Evolutionary conservation across 2,329 filamentous ascomycete species (phyloP), one percentile per base, ranked within the genome.

Genomic region (Aspergillus sp.): DNA sequence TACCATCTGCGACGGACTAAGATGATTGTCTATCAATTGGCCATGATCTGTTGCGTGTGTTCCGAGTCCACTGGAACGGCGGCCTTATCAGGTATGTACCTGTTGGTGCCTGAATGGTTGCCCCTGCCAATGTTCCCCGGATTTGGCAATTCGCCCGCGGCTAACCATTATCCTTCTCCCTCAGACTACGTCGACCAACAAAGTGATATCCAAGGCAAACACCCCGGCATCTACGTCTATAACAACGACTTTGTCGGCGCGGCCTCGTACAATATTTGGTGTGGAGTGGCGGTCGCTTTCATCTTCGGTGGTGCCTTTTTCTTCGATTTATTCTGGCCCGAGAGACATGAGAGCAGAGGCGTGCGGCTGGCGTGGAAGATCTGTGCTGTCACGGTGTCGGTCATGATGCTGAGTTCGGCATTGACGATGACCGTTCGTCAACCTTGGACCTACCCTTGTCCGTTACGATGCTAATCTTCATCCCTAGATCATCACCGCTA

Each of bases 321-420:
- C 76, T 85, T 86, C 71, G 84, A 86, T 66, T 78, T 87, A 3
- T 85, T 86, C 73, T 86, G 83, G 82, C 84, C 84, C 0, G 82
- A 84, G 54, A 77, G 84, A 52, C 69, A 76, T 10, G 84, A 87
- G 61, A 79, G 75, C 4, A 68, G 62, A 20, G 69, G 75, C 20
- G 82, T 86, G 3, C 79, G 80, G 52, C 64, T 79, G n/a, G 80
- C 83, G 0, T 87, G 84, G 84, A 82, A 78, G 65, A 75, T 81
- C 11, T 82, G 78, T 62, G 80, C 81, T 0, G 70, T 85, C 1
- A 67, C 83, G 2, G 74, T 84, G 7, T 80, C 77, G 36, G 36
- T 82, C 11, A 77, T 83, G 63, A 65, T 65, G 63, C 47, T 65
- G 75, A 79, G 14, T 70, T 84, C 1, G 77, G 82, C 81, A 3